These are phyloP conservation scores for Ascochyta lentis DNA, from an alignment of 2,329 filamentous ascomycete genomes.

Conservation along the genomic window DNA sequence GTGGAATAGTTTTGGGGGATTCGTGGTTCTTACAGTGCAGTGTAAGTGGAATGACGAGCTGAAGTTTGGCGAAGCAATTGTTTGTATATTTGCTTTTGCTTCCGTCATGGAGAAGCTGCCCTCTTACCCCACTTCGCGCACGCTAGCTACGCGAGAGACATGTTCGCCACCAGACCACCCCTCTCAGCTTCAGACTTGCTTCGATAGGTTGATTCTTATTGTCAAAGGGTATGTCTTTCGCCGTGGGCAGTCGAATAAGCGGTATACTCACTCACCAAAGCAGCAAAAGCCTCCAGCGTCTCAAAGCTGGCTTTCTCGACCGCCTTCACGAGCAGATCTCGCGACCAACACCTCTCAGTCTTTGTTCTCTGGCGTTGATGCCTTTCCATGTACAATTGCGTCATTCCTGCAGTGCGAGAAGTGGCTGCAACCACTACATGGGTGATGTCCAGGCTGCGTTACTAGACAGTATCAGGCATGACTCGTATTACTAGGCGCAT, in stretches of 20 bases:
- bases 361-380: conserved; percentile 4
- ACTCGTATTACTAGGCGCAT: background rate
- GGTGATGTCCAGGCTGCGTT: no score
- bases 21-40: background rate
- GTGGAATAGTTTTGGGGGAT: background rate
- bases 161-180: conserved; percentile 19
- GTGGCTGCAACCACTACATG: background rate
- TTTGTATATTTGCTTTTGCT: conserved; percentile 20
- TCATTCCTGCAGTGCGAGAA: conserved; percentile 7
- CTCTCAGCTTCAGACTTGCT: conserved; percentile 2
- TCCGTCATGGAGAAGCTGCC: conserved; percentile 27
- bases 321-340: background rate
- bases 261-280: background rate
- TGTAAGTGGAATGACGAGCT: conserved; percentile 13
- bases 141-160: conserved; percentile 14
- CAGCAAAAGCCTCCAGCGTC: background rate
- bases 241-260: background rate
- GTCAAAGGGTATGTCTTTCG: background rate
- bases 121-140: conserved; percentile 29
- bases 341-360: background rate
- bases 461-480: background rate
- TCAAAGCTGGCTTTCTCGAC: background rate
- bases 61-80: conserved; percentile 28
- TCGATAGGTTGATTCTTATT: background rate
- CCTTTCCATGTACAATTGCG: conserved; percentile 13